Evolutionary conservation across 768 basidiomycete species (phyloP).

Genomic region (Wakefieldia striispora): DNA sequence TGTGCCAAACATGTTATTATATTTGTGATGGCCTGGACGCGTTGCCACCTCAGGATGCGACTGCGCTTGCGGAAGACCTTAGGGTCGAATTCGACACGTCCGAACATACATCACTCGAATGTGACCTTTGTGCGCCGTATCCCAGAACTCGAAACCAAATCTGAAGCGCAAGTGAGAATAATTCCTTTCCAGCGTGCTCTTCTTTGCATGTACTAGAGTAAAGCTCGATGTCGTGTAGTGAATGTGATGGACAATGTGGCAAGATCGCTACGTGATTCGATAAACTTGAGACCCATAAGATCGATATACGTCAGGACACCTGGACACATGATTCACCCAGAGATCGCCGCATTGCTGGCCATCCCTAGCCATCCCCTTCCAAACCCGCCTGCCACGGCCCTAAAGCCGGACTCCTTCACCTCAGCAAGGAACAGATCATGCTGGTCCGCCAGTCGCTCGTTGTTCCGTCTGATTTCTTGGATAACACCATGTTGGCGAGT

Average conservation of each 20-base stretch:
- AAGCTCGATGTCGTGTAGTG: too few species aligned
- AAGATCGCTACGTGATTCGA: neutral
- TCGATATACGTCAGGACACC: neutral
- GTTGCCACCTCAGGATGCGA: slow-evolving; percentile 62
- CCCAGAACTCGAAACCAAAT: slow-evolving; percentile 29
- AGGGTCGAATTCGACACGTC: slow-evolving; percentile 74
- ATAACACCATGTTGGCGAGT: slow-evolving; percentile 78
- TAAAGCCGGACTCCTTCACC: slow-evolving; percentile 68
- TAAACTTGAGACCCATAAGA: neutral
- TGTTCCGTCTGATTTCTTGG: slow-evolving; percentile 84
- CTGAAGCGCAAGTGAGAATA: slow-evolving; percentile 54
- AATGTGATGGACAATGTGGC: neutral
- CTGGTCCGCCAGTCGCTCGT: slow-evolving; percentile 78
- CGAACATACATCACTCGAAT: slow-evolving; percentile 69
- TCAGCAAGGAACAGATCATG: slow-evolving; percentile 79
- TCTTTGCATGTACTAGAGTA: neutral
- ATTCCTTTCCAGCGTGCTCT: neutral
- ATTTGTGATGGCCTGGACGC: too few species aligned
- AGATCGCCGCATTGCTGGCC: neutral
- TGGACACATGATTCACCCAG: neutral
- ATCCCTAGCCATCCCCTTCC: slow-evolving; percentile 56
- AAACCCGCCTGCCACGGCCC: slow-evolving; percentile 68
- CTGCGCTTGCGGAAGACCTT: slow-evolving; percentile 69
- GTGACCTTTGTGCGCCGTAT: slow-evolving; percentile 48
- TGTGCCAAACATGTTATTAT: too few species aligned